Base-by-base conservation (phyloP, 2,329 filamentous ascomycete species). In the Colletotrichum noveboracense region DNA sequence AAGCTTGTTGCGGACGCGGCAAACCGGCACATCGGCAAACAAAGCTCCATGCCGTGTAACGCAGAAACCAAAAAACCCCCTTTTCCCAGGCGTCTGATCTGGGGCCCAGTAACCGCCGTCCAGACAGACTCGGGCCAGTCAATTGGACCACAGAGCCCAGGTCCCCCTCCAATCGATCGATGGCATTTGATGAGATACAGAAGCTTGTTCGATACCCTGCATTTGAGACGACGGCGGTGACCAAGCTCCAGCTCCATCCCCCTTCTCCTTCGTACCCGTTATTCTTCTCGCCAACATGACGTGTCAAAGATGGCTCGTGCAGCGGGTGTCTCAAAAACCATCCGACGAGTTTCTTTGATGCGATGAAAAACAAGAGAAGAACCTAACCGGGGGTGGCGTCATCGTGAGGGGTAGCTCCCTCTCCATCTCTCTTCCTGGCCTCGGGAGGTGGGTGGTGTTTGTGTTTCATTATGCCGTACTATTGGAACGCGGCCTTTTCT, bases 1-100 rank as follows among this genome's bases (percentile, higher is more conserved):
- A 75, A 75, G 73, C 73, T 75, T 72, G 73, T 66, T 43, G 38
- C 52, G 34, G 26, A 24, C 56, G 32, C 73, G 73, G 73, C 62
- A 68, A 75, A 60, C 56, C 73, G 73, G 73, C 62, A 68, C 72
- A 68, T 48, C 73, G 73, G 70, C 73, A 75, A 30, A 28, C 36
- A 72, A 55, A 66, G 69, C 72, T 62, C 55, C 72, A 75, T 66
- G 55, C 10, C 43, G 30, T 43, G 65, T 69, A 64, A 64, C 56
- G 56, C 43, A 43, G 24, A 56, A 60, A 69, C 24, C 55, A 32
- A 5, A n/a, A 5, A n/a, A 30, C 0, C 2, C 58, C 30, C 30
- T 13, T 32, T 61, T 36, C 56, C 52, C 52, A 58, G 0, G 36
- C 66, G 13, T 38, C 48, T 21, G 38, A 28, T 38, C 26, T 24